Evolutionary conservation across 2,329 filamentous ascomycete species (phyloP), one percentile per base, ranked within the genome.

Genomic region (Xylaria sp.): DNA sequence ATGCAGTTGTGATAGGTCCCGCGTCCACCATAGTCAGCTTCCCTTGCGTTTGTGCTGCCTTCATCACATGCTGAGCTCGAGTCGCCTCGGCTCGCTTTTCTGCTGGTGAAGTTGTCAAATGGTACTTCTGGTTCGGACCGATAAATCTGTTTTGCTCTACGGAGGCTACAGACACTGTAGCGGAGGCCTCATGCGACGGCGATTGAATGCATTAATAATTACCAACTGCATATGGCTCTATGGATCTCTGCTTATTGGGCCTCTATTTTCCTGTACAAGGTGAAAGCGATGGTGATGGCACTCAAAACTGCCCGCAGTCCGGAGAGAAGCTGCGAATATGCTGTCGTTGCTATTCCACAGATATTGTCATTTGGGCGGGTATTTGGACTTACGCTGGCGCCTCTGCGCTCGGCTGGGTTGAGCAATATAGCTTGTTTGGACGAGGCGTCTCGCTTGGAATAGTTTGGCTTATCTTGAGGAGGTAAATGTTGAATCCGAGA

Each of bases 1-100:
- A 63, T 56, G 54, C 52, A 62, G 62, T 56, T 55, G 34, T 44
- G 63, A 20, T 41, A 18, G 32, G 44, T 28, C 20, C 46, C 3
- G 25, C 51, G 25, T 28, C 55, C 12, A 15, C 48, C 7, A 32
- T 9, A 57, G 28, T 34, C n/a, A 56, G 41, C 34, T 61, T 50
- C 25, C 32, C 41, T 57, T 44, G 37, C 23, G 48, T 58, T n/a
- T 12, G 1, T 55, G 10, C 0, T 23, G 28, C 39, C 9, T 18
- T 62, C n/a, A 34, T 57, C 55, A 37, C 28, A 55, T 66, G 58
- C 6, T 25, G 3, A 39, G 10, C 28, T 48, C n/a, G 34, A 23
- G 50, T 52, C 51, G 37, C 51, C 41, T 58, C 28, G 20, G n/a
- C 18, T 52, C 13, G 7, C 48, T 48, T 54, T 18, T 54, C 32